phyloP scores from a whole-genome alignment of 2,329 filamentous ascomycete genomes.

The Pestalotiopsis sp. region DNA sequence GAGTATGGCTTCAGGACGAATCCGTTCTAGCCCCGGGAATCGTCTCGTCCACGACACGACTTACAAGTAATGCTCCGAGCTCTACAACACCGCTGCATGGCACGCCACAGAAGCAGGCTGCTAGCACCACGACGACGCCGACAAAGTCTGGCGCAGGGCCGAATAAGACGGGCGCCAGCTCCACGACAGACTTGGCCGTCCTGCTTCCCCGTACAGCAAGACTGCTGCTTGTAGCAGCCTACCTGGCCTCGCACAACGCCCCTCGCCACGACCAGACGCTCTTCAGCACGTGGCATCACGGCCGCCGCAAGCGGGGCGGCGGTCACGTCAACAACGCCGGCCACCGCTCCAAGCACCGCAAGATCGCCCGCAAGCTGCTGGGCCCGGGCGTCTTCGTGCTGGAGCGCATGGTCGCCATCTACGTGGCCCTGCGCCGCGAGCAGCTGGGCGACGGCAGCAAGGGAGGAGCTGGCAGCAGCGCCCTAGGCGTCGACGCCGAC shows the following conservation, averaged over 20 bases:
- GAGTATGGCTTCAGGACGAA: slow-evolving; percentile 72
- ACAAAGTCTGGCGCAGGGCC: neutral
- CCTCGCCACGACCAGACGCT: slow-evolving; percentile 70
- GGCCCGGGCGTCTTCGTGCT: slow-evolving; percentile 76
- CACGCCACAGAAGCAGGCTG: slow-evolving; percentile 12
- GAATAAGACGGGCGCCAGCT: neutral
- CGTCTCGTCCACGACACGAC: slow-evolving; percentile 30
- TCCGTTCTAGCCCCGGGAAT: slow-evolving; percentile 67
- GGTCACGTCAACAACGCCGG: slow-evolving; percentile 32
- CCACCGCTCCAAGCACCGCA: slow-evolving; percentile 56
- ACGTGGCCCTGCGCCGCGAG: slow-evolving; percentile 63
- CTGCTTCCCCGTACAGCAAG: slow-evolving; percentile 72
- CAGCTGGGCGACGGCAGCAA: slow-evolving; percentile 42
- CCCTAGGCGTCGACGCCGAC: slow-evolving; percentile 49
- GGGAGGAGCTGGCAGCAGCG: slow-evolving; percentile 31
- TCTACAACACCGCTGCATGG: slow-evolving; percentile 3
- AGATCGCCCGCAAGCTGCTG: slow-evolving; percentile 75
- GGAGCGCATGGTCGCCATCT: slow-evolving; percentile 78
- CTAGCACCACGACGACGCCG: slow-evolving; percentile 15
- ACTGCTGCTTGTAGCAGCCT: slow-evolving; percentile 73
- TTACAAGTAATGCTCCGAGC: neutral
- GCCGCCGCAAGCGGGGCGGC: slow-evolving; percentile 49
- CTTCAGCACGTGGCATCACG: slow-evolving; percentile 71
- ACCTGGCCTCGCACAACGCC: slow-evolving; percentile 80
- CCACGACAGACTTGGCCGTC: slow-evolving; percentile 47